Evolutionary conservation across 768 basidiomycete species (phyloP).

Genomic region (Xerocomellus amylosporus): DNA sequence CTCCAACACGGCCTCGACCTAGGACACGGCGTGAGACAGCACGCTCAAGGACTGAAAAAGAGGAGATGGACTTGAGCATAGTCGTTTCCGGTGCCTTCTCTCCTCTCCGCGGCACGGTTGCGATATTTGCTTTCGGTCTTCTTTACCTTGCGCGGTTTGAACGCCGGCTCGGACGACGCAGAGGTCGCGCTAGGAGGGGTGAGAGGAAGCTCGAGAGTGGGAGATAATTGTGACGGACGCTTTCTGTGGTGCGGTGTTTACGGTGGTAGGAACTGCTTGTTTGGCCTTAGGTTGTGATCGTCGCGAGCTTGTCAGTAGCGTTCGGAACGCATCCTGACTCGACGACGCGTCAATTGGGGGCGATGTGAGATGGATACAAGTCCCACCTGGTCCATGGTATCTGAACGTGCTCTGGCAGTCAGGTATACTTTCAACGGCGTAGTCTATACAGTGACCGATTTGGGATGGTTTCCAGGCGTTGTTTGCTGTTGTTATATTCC

Average conservation of each 20-base stretch:
- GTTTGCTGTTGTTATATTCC: conserved; percentile 29
- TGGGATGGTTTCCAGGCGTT: conserved; percentile 14
- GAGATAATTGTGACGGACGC: conserved; percentile 11
- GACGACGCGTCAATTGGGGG: neutral
- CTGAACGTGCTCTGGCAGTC: neutral
- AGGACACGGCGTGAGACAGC: neutral
- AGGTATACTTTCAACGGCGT: neutral
- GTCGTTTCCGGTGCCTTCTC: conserved; percentile 64
- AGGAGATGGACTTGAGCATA: conserved; percentile 58
- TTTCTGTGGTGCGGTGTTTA: conserved; percentile 8
- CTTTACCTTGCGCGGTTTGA: conserved; percentile 82
- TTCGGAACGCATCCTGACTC: conserved; percentile 58
- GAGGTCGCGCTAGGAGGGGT: conserved; percentile 41
- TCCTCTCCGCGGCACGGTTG: conserved; percentile 73
- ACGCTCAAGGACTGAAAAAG: neutral
- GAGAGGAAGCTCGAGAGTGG: neutral
- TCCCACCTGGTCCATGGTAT: conserved; percentile 31
- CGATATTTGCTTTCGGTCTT: conserved; percentile 59
- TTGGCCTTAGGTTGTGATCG: conserved; percentile 14
- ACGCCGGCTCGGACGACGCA: conserved; percentile 56
- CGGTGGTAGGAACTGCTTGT: neutral
- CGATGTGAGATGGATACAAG: neutral
- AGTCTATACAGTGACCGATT: neutral
- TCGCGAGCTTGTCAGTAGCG: conserved; percentile 41
- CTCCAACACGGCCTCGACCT: conserved; percentile 80